Evolutionary conservation across 2,329 filamentous ascomycete genomes (phyloP), one percentile per base, ranked within the genome.

Genomic region (Xylaria sp.): DNA sequence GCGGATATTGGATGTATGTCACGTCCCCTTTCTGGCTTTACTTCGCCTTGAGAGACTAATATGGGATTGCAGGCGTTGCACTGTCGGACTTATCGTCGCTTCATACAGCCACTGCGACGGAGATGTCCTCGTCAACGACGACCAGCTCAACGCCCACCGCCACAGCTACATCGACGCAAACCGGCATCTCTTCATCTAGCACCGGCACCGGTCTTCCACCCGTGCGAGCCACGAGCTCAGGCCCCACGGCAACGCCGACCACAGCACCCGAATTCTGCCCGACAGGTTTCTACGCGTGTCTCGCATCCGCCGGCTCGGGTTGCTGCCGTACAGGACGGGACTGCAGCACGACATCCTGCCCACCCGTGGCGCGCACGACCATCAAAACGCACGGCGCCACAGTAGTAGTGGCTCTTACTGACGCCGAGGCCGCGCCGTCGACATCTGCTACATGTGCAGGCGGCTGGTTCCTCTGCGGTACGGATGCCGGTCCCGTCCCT

Each of bases 201-300:
- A 65, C 72, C 34, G 70, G 71, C 10, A 76, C 77, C 11, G 76
- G 77, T 6, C 68, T 72, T 16, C 68, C 69, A 2, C 67, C 72
- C 10, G 68, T 69, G 46, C 67, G 72, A 5, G 66, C 71, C 23
- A 72, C 71, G 51, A 65, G 70, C 59, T 66, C 70, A 59, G 74
- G 73, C 4, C 66, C 70, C 5, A 71, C 73, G 4, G 74, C 75
- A 34, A 72, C 55, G 10, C 9, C 59, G n/a, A 52, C 55, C 3
- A n/a, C 8, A 7, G 71, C 77, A 0, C 66, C 72, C 13, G 74
- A 74, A 37, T 78, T 81, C 67, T 97, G 93, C 68, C 93, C 93
- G 0, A 92, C 88, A 0, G 92, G 92, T 2, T 97, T 92, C 78
- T 97, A 97, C 74, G 88, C 91, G 54, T 97, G 93, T 74, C 84